These are phyloP conservation scores for Sordariomycetes sp. DNA, from an alignment of 2,329 filamentous ascomycete species.

Conservation along the genomic window DNA sequence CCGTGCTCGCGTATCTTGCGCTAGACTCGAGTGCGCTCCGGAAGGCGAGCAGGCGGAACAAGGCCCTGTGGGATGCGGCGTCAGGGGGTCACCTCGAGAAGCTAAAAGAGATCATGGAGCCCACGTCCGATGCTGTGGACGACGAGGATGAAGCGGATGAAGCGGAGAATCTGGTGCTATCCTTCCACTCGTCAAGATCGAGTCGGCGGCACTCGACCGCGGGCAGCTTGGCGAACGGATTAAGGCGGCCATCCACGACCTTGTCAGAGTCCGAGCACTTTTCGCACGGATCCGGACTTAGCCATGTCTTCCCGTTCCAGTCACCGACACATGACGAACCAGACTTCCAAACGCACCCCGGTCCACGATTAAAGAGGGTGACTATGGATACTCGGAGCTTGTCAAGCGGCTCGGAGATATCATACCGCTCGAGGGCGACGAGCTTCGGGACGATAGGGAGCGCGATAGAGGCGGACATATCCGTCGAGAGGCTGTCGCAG, in stretches of 20 bases:
- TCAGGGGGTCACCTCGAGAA: conserved; percentile 66
- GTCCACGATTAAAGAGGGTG: conserved; percentile 57
- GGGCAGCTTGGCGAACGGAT: conserved; percentile 36
- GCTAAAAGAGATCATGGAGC: conserved; percentile 71
- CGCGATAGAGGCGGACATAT: conserved; percentile 75
- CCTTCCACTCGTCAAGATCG: conserved; percentile 8
- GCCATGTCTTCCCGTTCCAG: conserved; percentile 90
- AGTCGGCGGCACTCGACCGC: conserved; percentile 33
- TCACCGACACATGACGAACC: conserved; percentile 30
- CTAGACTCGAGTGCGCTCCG: conserved; percentile 73
- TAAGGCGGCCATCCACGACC: conserved; percentile 29
- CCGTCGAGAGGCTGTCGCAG: conserved; percentile 65
- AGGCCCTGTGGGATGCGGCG: conserved; percentile 76
- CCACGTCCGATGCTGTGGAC: conserved; percentile 34
- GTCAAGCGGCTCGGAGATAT: conserved; percentile 76
- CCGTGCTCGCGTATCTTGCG: conserved; percentile 78
- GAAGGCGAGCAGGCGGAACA: conserved; percentile 77
- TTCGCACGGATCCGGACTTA: conserved; percentile 48
- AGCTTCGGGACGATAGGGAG: conserved; percentile 67
- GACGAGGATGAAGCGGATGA: conserved; percentile 33
- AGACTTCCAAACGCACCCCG: background rate
- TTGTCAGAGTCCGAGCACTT: conserved; percentile 36
- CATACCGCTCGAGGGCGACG: conserved; percentile 67
- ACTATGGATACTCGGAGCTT: conserved; percentile 84
- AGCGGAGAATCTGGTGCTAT: conserved; percentile 8